Evolutionary conservation across 441 rosid species (phyloP).

Genomic region (Eutrema salsugineum): DNA sequence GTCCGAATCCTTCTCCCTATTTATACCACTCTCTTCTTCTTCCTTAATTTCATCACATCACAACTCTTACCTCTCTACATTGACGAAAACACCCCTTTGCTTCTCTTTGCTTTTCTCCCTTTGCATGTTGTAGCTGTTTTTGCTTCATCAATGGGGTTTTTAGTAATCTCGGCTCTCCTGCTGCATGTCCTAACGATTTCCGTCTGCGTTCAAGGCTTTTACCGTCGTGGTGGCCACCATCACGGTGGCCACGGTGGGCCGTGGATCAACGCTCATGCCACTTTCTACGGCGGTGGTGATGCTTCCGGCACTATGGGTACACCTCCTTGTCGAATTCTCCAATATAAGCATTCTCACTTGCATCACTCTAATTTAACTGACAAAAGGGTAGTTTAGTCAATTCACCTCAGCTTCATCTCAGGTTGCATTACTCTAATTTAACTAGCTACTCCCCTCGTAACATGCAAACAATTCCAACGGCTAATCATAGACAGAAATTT

Average conservation of each 20-base stretch:
- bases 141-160: constrained; percentile 24
- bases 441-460: background rate
- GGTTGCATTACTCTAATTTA: too few species aligned
- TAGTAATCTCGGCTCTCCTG: constrained; percentile 1
- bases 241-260: constrained; percentile 38
- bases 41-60: constrained; percentile 12
- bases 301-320: constrained; percentile 98
- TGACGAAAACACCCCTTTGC: background rate
- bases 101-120: background rate
- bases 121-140: constrained; percentile 10
- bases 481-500: background rate
- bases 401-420: background rate
- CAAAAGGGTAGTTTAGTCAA: background rate
- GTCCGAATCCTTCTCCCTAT: constrained; percentile 17
- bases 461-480: constrained; percentile 14
- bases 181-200: constrained; percentile 18
- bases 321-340: background rate
- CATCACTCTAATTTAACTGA: background rate
- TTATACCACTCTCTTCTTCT: constrained; percentile 23
- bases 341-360: background rate
- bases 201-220: constrained; percentile 11
- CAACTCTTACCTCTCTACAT: background rate
- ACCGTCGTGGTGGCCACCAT: constrained; percentile 28
- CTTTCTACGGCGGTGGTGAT: constrained; percentile 95
- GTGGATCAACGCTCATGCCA: constrained; percentile 86